A percentile compares a stretch with the other conserved stretches of the same genome.
Evolutionary conservation across 1,284 basidiomycete species (phyloP).

Genomic region (Moniliophthora roreri): DNA sequence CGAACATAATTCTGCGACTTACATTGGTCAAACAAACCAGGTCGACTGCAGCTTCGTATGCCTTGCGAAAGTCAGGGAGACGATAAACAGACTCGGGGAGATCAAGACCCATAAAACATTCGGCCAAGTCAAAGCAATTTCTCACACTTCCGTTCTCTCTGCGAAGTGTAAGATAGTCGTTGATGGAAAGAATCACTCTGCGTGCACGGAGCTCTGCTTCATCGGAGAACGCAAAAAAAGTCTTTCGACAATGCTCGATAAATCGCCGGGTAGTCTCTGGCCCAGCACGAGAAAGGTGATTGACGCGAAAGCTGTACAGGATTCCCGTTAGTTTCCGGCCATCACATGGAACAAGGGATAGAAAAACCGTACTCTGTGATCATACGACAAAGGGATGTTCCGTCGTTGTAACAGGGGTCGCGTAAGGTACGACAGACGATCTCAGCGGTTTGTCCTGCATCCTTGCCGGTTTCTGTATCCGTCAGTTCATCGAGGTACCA

Average conservation of each 20-base stretch:
- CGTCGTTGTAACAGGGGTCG: constrained; percentile 49
- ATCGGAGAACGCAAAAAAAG: constrained; percentile 51
- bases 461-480: constrained; percentile 59
- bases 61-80: constrained; percentile 48
- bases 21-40: constrained; percentile 70
- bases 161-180: constrained; percentile 52
- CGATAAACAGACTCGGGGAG: constrained; percentile 60
- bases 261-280: constrained; percentile 47
- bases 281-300: constrained; percentile 43
- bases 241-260: constrained; percentile 50
- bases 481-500: constrained; percentile 70
- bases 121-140: constrained; percentile 64
- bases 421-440: constrained; percentile 54
- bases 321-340: not conserved
- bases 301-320: constrained; percentile 46
- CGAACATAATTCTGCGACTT: constrained; percentile 21
- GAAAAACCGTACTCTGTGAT: constrained; percentile 51
- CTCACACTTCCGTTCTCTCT: constrained; percentile 65
- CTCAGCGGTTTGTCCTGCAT: constrained; percentile 51
- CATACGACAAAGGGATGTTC: constrained; percentile 52
- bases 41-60: constrained; percentile 59
- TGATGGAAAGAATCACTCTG: constrained; percentile 48
- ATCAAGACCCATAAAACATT: constrained; percentile 58
- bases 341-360: not conserved
- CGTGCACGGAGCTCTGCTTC: constrained; percentile 62